phyloP scores from a whole-genome alignment of 441 rosid species.

The Erodium texanum region DNA sequence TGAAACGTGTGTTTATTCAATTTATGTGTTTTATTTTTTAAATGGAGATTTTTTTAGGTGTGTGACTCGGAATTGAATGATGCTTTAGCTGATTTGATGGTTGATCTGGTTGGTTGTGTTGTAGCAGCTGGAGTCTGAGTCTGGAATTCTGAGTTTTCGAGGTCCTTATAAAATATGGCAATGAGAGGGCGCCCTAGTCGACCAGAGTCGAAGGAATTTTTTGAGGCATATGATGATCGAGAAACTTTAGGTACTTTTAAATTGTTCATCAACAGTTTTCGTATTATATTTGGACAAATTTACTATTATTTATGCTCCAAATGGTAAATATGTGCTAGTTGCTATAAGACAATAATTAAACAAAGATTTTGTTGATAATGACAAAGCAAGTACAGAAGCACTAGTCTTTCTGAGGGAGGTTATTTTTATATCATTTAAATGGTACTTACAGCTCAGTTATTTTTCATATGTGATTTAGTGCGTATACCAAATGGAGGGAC shows the following conservation, averaged over 20 bases:
- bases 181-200: constrained; percentile 9
- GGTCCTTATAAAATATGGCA: not conserved
- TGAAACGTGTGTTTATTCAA: not conserved
- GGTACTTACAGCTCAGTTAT: constrained; percentile 16
- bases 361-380: not conserved
- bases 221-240: not conserved
- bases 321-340: not conserved
- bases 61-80: not conserved
- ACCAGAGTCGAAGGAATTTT: not conserved
- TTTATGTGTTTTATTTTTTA: not conserved
- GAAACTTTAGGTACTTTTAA: constrained; percentile 1
- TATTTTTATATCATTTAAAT: not conserved
- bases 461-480: constrained; percentile 27
- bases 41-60: too few relatives aligned
- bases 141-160: not conserved
- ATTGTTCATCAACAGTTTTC: not conserved
- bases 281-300: not conserved
- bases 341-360: not conserved
- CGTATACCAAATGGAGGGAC: constrained; percentile 41
- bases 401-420: not conserved
- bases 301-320: not conserved
- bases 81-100: not conserved
- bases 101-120: constrained; percentile 10
- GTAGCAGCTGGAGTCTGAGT: not conserved
- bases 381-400: not conserved